A percentile compares a stretch with the other conserved stretches of the same genome.
These are phyloP conservation scores for Boletellus deceptivus DNA, from an alignment of 1,284 basidiomycete genomes.

Conservation along the genomic window DNA sequence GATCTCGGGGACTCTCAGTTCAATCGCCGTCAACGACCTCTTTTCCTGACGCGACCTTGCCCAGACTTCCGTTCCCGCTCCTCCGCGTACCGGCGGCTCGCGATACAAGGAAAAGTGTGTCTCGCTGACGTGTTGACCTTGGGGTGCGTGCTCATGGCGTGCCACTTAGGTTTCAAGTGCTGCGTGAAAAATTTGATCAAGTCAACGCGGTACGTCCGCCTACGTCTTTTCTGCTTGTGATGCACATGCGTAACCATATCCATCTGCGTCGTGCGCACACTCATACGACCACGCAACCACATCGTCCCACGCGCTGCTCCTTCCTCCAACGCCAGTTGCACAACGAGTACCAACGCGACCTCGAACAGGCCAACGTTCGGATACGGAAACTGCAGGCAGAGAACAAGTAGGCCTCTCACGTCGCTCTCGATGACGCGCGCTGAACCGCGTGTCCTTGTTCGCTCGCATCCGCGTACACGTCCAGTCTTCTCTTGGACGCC, in stretches of 20 bases:
- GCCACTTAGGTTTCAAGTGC: slow-evolving; percentile 45
- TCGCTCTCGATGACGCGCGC: not conserved
- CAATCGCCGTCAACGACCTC: not conserved
- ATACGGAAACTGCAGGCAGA: slow-evolving; percentile 55
- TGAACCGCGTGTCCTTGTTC: not conserved
- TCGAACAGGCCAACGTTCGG: slow-evolving; percentile 47
- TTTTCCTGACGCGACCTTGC: not conserved
- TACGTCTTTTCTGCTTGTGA: not conserved
- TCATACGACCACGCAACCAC: not conserved
- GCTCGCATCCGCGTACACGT: not conserved
- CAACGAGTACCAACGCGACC: slow-evolving; percentile 43
- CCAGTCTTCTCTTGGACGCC: slow-evolving; percentile 34
- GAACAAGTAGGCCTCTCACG: slow-evolving; percentile 46
- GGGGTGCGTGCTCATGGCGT: not conserved
- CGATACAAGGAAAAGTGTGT: slow-evolving; percentile 36
- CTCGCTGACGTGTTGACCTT: not conserved
- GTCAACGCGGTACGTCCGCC: slow-evolving; percentile 44
- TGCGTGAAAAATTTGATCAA: slow-evolving; percentile 54
- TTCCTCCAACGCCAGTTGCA: slow-evolving; percentile 37
- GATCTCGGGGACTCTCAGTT: slow-evolving; percentile 4
- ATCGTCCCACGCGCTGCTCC: not conserved
- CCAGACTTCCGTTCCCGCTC: slow-evolving; percentile 12
- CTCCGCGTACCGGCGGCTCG: slow-evolving; percentile 19
- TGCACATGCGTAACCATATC: not conserved
- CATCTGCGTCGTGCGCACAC: not conserved